Conservation (phyloP, 352 stramenopile species). For the Pythium aquatile region DNA sequence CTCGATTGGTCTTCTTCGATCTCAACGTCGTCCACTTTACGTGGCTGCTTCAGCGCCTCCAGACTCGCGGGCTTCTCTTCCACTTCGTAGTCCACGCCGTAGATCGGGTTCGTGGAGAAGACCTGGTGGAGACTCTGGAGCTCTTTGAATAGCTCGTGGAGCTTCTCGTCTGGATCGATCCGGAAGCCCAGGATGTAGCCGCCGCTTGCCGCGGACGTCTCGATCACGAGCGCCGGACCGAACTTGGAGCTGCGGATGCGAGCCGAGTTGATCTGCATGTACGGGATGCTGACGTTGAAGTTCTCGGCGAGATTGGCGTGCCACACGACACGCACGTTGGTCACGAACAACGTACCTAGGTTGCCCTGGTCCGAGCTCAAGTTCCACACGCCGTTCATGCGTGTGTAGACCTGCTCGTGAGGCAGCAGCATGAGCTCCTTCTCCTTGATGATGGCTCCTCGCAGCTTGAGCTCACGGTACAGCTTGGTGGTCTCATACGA, state of each 20-base stretch:
- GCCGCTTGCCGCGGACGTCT: constrained; percentile 76
- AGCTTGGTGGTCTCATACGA: constrained; percentile 93
- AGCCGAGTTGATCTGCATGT: constrained; percentile 91
- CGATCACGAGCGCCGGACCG: constrained; percentile 87
- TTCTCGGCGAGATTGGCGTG: constrained; percentile 92
- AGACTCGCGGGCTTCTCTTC: constrained; percentile 70
- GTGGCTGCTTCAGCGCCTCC: constrained; percentile 65
- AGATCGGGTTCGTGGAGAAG: constrained; percentile 86
- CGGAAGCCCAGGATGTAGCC: constrained; percentile 92
- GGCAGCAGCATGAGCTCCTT: constrained; percentile 85
- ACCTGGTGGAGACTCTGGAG: constrained; percentile 81
- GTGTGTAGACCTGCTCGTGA: constrained; percentile 89
- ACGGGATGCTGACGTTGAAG: constrained; percentile 95
- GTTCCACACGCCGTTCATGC: constrained; percentile 90
- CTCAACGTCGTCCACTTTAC: constrained; percentile 85
- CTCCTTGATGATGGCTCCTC: constrained; percentile 91
- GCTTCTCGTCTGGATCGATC: constrained; percentile 82
- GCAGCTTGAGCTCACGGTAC: constrained; percentile 92
- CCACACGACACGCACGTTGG: constrained; percentile 92
- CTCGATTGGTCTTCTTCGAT: constrained; percentile 86
- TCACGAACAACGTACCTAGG: constrained; percentile 91
- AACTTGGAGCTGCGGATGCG: constrained; percentile 90
- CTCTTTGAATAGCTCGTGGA: constrained; percentile 86
- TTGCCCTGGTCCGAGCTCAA: constrained; percentile 92
- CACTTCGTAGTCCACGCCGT: constrained; percentile 87